phyloP scores from a whole-genome alignment of 306 rosid genomes.

The Quercus glauca region DNA sequence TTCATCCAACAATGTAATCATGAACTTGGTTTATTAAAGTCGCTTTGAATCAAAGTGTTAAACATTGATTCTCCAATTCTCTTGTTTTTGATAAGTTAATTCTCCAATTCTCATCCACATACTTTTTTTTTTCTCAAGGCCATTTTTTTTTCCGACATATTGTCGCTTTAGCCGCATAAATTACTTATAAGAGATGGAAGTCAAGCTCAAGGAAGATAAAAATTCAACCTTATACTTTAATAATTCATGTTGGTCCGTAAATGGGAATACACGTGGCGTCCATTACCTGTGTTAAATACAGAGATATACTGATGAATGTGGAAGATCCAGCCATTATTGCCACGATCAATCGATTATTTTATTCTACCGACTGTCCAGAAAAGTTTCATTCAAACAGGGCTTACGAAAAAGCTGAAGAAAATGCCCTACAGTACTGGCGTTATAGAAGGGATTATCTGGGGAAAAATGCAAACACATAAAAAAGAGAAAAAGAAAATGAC shows the following conservation, averaged over 20 bases:
- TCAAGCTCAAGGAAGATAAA: neutral
- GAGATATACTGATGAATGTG: neutral
- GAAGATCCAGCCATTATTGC: constrained; percentile 6
- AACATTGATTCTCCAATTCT: too few relatives aligned
- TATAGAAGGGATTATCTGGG: neutral
- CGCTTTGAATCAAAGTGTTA: too few relatives aligned
- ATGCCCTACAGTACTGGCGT: neutral
- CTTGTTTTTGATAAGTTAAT: too few relatives aligned
- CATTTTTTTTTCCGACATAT: neutral
- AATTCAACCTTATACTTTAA: neutral
- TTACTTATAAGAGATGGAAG: neutral
- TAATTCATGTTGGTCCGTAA: neutral
- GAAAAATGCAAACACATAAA: neutral
- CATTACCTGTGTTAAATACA: neutral
- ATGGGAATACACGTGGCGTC: constrained; percentile 24
- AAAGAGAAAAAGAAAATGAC: neutral
- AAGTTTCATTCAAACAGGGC: neutral
- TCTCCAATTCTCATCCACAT: too few relatives aligned
- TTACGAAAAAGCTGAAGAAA: neutral
- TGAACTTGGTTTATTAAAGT: too few relatives aligned
- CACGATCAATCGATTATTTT: too few relatives aligned
- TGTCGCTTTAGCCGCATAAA: neutral
- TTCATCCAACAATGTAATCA: too few relatives aligned
- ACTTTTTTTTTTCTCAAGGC: too few relatives aligned
- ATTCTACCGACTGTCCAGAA: neutral